Conservation (phyloP, 2,329 filamentous ascomycete species). For the Neodidymelliopsis sp. region DNA sequence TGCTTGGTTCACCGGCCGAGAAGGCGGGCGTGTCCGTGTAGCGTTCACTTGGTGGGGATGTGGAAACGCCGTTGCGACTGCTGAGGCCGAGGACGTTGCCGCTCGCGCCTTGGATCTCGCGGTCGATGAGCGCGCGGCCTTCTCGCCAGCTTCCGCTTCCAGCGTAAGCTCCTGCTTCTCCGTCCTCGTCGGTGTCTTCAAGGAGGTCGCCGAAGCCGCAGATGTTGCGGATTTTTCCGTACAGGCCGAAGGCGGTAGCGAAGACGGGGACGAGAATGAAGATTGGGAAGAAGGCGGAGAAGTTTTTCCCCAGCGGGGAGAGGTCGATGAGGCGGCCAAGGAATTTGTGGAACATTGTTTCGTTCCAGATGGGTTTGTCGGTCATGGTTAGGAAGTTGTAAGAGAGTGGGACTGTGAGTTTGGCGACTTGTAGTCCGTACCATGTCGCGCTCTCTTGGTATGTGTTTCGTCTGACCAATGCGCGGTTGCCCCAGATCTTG, state of each 20-base stretch:
- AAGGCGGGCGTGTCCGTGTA: slow-evolving; percentile 33
- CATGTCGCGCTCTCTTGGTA: slow-evolving; percentile 93
- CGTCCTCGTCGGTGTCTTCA: slow-evolving; percentile 76
- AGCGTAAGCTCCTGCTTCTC: slow-evolving; percentile 66
- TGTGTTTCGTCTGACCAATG: slow-evolving; percentile 87
- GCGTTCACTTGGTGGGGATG: slow-evolving; percentile 28
- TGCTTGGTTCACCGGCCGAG: slow-evolving; percentile 21
- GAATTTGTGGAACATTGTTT: slow-evolving; percentile 87
- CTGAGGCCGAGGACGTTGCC: slow-evolving; percentile 45
- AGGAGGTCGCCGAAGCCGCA: slow-evolving; percentile 83
- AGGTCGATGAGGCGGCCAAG: slow-evolving; percentile 84
- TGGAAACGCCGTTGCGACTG: slow-evolving; percentile 18
- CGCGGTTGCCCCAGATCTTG: slow-evolving; percentile 96
- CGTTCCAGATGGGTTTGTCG: slow-evolving; percentile 72
- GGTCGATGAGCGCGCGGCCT: slow-evolving; percentile 86
- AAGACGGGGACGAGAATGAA: slow-evolving; percentile 85
- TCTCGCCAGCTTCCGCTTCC: slow-evolving; percentile 90
- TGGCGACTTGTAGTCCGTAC: slow-evolving; percentile 92
- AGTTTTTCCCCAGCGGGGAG: slow-evolving; percentile 81
- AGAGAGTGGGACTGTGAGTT: slow-evolving; percentile 87
- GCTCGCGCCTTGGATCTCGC: slow-evolving; percentile 66
- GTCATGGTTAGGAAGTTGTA: slow-evolving; percentile 98
- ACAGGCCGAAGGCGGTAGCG: slow-evolving; percentile 88
- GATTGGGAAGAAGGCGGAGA: slow-evolving; percentile 87
- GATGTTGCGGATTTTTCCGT: slow-evolving; percentile 77